Base-by-base conservation (phyloP, 1,139 yeast genomes). In the Blastobotrys serpentis region DNA sequence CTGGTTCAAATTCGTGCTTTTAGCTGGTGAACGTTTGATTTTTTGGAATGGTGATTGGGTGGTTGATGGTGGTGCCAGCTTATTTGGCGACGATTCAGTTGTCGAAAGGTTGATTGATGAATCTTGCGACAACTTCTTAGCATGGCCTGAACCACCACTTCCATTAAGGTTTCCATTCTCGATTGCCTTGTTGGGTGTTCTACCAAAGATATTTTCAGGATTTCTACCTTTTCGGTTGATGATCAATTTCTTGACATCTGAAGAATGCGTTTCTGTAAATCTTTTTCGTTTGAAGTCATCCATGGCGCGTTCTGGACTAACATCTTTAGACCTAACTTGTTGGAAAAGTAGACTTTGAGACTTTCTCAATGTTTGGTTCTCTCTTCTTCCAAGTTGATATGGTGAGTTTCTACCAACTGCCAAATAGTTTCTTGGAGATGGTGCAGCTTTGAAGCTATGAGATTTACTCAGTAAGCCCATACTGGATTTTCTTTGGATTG, bases 191-290 rank as follows among this genome's bases (percentile, higher is more conserved):
- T 33, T 14, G 3, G 37, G 37, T 3, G 37, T 16, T 14, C 21
- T 11, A 14, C 37, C 37, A 33, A 33, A 33, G 10, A 33, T 18
- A n/a, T 14, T 16, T 14, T 33, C 37, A 8, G 37, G 7, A 21
- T 33, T 33, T 16, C 37, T 14, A 2, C 45, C 29, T 18, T 38
- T 44, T 77, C 47, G 71, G 69, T 39, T 52, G 51, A 55, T 53
- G 5, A 41, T 58, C 25, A 47, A 75, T 70, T 4, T 72, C 65
- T 40, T 72, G 62, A n/a, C 54, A 19, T 53, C 55, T 13, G 48
- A 46, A 11, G 47, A 17, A 18, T 48, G 48, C 21, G 49, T 54
- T 17, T 50, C 51, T 3, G 53, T 44, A 29, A 49, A 49, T 30
- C 48, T 46, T 37, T 51, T 49, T 11, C 44, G 19, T 13, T 52